A percentile compares a stretch with the other conserved stretches of the same genome.
Conservation (phyloP, 2,329 filamentous ascomycete species). For the Chaetomiaceae sp. region DNA sequence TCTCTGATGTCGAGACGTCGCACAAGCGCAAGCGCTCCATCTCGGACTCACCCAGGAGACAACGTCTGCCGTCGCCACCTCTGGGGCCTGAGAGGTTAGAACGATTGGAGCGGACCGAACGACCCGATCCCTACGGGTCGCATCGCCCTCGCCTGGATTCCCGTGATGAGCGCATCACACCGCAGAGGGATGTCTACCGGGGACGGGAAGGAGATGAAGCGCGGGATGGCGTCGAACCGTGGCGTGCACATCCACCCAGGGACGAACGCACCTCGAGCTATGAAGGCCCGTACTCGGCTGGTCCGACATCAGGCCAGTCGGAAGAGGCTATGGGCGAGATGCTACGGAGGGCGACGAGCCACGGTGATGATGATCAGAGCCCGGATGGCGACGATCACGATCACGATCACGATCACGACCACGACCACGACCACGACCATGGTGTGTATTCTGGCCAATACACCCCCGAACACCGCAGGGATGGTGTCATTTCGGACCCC, state of each 20-base stretch:
- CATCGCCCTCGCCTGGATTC: conserved; percentile 24
- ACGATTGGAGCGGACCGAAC: conserved; percentile 11
- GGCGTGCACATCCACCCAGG: conserved; percentile 44
- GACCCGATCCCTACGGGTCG: conserved; percentile 19
- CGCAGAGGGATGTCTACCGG: conserved; percentile 34
- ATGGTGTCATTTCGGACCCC: conserved; percentile 49
- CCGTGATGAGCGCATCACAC: conserved; percentile 40
- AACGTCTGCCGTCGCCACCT: conserved; percentile 27
- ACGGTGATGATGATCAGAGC: conserved; percentile 46
- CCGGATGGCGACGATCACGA: conserved; percentile 49
- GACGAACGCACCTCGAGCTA: conserved; percentile 45
- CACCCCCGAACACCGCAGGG: conserved; percentile 44
- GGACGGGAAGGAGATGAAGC: conserved; percentile 19
- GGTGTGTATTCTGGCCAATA: conserved; percentile 40
- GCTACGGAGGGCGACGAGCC: conserved; percentile 41
- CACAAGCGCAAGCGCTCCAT: conserved; percentile 67
- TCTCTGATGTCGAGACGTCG: conserved; percentile 43
- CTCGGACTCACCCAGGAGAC: conserved; percentile 49
- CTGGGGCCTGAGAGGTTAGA: conserved; percentile 8
- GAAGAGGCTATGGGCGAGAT: conserved; percentile 48
- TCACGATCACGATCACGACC: too few relatives aligned
- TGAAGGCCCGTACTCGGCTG: conserved; percentile 43
- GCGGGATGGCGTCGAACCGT: conserved; percentile 40
- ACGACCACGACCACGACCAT: conserved; percentile 32
- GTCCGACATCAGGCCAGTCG: conserved; percentile 41